Evolutionary conservation across 208 protist species (phyloP).

Genomic region (Histomonas meleagridis): DNA sequence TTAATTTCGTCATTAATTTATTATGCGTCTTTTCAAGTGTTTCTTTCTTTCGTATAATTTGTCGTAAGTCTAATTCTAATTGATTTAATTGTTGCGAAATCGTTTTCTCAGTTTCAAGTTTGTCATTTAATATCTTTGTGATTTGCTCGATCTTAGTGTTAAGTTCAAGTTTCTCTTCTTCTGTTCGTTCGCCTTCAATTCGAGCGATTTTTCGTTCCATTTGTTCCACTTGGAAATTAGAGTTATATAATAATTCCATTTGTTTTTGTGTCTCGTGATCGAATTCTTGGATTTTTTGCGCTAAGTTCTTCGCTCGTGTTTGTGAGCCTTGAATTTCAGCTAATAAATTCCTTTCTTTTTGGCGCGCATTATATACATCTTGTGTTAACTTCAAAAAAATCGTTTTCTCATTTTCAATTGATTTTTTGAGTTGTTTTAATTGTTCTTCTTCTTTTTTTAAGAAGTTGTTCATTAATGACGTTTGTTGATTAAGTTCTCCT

Average conservation of each 20-base stretch:
- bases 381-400: not conserved
- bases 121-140: not conserved
- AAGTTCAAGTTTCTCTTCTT: not conserved
- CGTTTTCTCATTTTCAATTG: not conserved
- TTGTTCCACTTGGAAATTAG: not conserved
- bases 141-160: not conserved
- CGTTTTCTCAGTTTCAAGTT: not conserved
- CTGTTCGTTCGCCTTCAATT: not conserved
- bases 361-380: not conserved
- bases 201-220: not conserved
- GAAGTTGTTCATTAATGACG: not conserved
- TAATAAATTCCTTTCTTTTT: not conserved
- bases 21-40: not conserved
- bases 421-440: not conserved
- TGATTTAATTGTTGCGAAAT: not conserved
- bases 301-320: not conserved
- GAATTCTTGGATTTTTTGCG: not conserved
- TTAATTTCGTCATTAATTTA: not conserved
- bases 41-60: not conserved
- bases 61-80: not conserved
- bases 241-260: not conserved
- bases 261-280: constrained; percentile 19
- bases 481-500: not conserved
- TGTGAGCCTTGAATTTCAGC: not conserved
- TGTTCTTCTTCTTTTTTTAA: not conserved